Conservation (phyloP, 1,284 basidiomycete species). For the Cryptococcus sp. region DNA sequence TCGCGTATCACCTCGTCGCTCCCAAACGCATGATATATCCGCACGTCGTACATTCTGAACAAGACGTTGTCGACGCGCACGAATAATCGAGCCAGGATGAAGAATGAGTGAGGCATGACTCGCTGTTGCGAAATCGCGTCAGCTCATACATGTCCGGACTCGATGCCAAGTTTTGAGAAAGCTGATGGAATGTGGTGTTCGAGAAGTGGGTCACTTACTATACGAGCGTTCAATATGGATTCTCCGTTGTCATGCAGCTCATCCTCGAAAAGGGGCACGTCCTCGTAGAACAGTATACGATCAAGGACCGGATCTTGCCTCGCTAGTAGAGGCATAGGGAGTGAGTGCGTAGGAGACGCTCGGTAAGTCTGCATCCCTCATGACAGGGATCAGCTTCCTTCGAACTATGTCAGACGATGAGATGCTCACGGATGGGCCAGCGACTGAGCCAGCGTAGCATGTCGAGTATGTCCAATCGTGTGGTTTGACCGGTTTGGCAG, state of each 20-base stretch:
- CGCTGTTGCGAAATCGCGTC: constrained; percentile 61
- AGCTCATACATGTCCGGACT: too few species aligned
- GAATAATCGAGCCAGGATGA: constrained; percentile 88
- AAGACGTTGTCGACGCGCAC: constrained; percentile 93
- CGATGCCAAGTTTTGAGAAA: background rate
- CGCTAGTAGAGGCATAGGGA: constrained; percentile 80
- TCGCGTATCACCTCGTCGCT: constrained; percentile 69
- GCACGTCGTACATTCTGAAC: constrained; percentile 86
- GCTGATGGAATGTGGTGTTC: background rate
- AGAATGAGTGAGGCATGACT: constrained; percentile 96
- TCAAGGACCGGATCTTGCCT: constrained; percentile 71
- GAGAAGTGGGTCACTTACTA: constrained; percentile 61
- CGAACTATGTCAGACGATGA: constrained; percentile 15
- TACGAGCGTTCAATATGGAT: constrained; percentile 75
- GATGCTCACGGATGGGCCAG: constrained; percentile 32
- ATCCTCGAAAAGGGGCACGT: constrained; percentile 88
- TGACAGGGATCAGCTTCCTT: background rate
- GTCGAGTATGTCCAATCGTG: constrained; percentile 99
- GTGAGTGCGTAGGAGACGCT: constrained; percentile 62
- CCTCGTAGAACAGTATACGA: constrained; percentile 85
- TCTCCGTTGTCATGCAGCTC: constrained; percentile 93
- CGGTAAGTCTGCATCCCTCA: constrained; percentile 52
- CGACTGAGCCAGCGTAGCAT: constrained; percentile 70
- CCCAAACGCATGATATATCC: constrained; percentile 82
- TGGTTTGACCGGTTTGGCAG: constrained; percentile 75